These are phyloP conservation scores for Pleurotus cornucopiae DNA, from an alignment of 768 basidiomycete species.

Conservation along the genomic window DNA sequence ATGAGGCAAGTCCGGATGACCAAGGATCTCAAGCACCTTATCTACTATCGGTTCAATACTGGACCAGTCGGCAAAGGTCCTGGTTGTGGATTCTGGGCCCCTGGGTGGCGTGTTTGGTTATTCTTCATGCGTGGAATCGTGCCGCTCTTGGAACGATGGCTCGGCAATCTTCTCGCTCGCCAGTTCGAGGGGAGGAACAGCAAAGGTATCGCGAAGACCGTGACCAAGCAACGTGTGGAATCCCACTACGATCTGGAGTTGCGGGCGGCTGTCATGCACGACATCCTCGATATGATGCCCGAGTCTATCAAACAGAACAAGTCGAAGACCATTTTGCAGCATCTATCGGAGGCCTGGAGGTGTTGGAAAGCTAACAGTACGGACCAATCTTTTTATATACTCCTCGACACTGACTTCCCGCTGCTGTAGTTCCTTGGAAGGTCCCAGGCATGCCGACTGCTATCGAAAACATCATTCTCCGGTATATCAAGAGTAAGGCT, in stretches of 20 bases:
- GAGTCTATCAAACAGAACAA: slow-evolving; percentile 99
- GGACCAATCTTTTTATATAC: slow-evolving; percentile 15
- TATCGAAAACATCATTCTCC: slow-evolving; percentile 97
- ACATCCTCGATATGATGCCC: slow-evolving; percentile 99
- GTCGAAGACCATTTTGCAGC: slow-evolving; percentile 98
- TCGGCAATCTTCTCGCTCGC: slow-evolving; percentile 94
- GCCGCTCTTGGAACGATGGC: slow-evolving; percentile 94
- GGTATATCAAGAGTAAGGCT: slow-evolving; percentile 99
- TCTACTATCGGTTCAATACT: slow-evolving; percentile 99
- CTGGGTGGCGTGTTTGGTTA: slow-evolving; percentile 99
- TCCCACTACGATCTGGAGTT: slow-evolving; percentile 98
- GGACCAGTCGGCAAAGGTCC: slow-evolving; percentile 99
- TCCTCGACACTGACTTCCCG: background rate
- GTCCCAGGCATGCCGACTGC: slow-evolving; percentile 99
- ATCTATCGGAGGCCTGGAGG: slow-evolving; percentile 97
- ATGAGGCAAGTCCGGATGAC: slow-evolving; percentile 99
- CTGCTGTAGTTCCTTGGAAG: slow-evolving; percentile 86
- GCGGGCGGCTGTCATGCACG: slow-evolving; percentile 98
- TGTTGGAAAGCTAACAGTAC: slow-evolving; percentile 92
- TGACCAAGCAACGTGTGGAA: slow-evolving; percentile 98
- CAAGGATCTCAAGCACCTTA: slow-evolving; percentile 97
- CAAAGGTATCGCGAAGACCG: slow-evolving; percentile 95
- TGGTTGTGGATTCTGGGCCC: slow-evolving; percentile 99
- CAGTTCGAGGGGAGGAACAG: slow-evolving; percentile 98
- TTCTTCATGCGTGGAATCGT: slow-evolving; percentile 99